These are phyloP conservation scores for Tremella fuciformis DNA, from an alignment of 768 basidiomycete genomes.

Conservation along the genomic window DNA sequence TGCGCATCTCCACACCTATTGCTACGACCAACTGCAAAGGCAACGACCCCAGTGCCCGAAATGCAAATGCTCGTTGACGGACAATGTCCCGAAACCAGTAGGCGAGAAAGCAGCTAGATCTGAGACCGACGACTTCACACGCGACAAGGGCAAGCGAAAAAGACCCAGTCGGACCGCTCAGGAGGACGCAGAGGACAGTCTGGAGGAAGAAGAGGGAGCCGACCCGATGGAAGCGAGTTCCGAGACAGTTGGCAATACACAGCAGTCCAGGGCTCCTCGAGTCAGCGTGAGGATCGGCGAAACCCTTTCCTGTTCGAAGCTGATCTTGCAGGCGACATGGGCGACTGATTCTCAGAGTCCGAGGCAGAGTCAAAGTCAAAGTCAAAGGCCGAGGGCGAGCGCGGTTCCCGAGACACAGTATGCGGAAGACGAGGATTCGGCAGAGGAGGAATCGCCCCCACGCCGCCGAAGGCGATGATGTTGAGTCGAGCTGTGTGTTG, in stretches of 20 bases:
- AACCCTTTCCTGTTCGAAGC: too few species aligned
- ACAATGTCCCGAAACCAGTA: constrained; percentile 19
- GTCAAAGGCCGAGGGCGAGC: constrained; percentile 9
- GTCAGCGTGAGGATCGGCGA: too few species aligned
- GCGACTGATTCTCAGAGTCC: background rate
- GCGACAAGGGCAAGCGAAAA: background rate
- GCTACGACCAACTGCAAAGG: constrained; percentile 24
- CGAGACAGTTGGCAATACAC: too few species aligned
- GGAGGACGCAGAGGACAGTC: constrained; percentile 9
- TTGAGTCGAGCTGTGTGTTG: background rate
- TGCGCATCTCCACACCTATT: constrained; percentile 38
- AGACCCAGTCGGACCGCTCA: background rate
- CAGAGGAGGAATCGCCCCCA: constrained; percentile 14
- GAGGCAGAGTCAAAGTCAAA: constrained; percentile 11
- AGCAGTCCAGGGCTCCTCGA: too few species aligned
- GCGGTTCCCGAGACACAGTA: constrained; percentile 33
- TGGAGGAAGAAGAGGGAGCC: background rate
- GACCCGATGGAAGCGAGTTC: constrained; percentile 2
- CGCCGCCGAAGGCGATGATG: background rate
- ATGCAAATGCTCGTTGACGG: constrained; percentile 28
- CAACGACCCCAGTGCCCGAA: constrained; percentile 25
- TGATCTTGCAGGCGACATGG: too few species aligned
- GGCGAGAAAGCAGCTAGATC: constrained; percentile 40
- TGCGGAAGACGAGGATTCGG: constrained; percentile 17
- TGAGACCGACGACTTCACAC: constrained; percentile 28